Evolutionary conservation across 371 early-diverging fungal genomes (phyloP).

Genomic region (Mortierella sp.): DNA sequence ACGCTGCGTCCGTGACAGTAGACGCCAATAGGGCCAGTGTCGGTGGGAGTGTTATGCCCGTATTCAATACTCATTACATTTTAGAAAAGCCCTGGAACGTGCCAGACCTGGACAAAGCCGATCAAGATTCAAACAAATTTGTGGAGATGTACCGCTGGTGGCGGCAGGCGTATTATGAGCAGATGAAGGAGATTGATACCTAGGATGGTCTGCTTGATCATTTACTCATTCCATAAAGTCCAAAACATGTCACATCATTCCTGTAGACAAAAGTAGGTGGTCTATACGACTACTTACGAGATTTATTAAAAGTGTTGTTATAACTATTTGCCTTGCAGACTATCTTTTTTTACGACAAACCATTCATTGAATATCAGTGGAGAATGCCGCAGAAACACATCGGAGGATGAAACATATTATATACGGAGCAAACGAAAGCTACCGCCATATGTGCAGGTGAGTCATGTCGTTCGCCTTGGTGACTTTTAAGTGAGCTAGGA

Average conservation of each 20-base stretch:
- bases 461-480: background rate
- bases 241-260: too few species aligned
- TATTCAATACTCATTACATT: slow-evolving; percentile 16
- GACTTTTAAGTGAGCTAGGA: background rate
- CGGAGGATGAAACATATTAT: slow-evolving; percentile 76
- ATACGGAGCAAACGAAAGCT: slow-evolving; percentile 89
- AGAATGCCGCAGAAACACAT: slow-evolving; percentile 69
- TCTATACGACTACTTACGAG: too few species aligned
- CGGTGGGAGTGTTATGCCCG: slow-evolving; percentile 9
- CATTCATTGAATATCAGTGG: slow-evolving; percentile 75
- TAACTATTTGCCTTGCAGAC: too few species aligned
- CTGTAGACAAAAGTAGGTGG: too few species aligned
- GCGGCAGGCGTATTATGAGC: slow-evolving; percentile 12
- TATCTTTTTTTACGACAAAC: too few species aligned
- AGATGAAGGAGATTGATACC: background rate
- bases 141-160: slow-evolving; percentile 12
- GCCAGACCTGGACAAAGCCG: background rate
- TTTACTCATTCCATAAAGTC: too few species aligned
- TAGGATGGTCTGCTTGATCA: too few species aligned
- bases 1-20: background rate
- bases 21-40: background rate
- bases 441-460: slow-evolving; percentile 94
- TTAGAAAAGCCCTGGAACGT: slow-evolving; percentile 18
- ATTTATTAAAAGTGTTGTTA: too few species aligned
- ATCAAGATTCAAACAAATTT: slow-evolving; percentile 15